phyloP scores from a whole-genome alignment of 441 rosid species.

The Hura crepitans region DNA sequence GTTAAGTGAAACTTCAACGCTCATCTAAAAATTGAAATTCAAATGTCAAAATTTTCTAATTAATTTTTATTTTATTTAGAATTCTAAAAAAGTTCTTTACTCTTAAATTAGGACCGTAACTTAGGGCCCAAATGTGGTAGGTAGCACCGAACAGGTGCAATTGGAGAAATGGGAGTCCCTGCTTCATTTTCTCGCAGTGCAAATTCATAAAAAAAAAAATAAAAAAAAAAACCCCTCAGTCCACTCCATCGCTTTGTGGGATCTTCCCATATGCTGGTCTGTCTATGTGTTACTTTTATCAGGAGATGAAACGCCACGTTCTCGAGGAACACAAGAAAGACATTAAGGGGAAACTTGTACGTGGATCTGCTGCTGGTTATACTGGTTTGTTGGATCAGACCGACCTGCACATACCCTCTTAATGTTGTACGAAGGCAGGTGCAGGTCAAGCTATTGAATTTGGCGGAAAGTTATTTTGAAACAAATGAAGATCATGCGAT shows the following conservation, averaged over 20 bases:
- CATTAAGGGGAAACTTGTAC: slow-evolving; percentile 58
- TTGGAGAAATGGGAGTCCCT: no score
- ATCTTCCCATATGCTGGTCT: slow-evolving; percentile 95
- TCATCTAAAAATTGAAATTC: no score
- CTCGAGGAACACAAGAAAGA: slow-evolving; percentile 69
- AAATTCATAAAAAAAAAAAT: no score
- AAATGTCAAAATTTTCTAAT: no score
- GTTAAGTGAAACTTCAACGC: no score
- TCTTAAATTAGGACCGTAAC: no score
- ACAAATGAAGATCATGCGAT: not conserved
- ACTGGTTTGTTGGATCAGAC: slow-evolving; percentile 85
- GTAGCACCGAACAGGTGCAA: no score
- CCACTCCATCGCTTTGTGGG: slow-evolving; percentile 91
- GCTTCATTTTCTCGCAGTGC: no score
- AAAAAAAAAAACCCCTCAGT: slow-evolving; percentile 21
- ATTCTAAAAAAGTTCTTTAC: no score
- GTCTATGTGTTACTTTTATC: slow-evolving; percentile 88
- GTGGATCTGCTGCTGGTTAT: slow-evolving; percentile 89
- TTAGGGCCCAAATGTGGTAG: no score
- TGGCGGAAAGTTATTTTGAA: no score
- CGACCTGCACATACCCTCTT: slow-evolving; percentile 88
- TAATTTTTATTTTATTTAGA: no score
- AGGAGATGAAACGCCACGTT: slow-evolving; percentile 87
- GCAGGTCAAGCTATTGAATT: slow-evolving; percentile 67
- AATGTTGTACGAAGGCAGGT: slow-evolving; percentile 97